Percentiles rank a stretch among this genome's conserved stretches.
Conservation (phyloP, 805 yeast genomes). For the Torulaspora microellipsoides region DNA sequence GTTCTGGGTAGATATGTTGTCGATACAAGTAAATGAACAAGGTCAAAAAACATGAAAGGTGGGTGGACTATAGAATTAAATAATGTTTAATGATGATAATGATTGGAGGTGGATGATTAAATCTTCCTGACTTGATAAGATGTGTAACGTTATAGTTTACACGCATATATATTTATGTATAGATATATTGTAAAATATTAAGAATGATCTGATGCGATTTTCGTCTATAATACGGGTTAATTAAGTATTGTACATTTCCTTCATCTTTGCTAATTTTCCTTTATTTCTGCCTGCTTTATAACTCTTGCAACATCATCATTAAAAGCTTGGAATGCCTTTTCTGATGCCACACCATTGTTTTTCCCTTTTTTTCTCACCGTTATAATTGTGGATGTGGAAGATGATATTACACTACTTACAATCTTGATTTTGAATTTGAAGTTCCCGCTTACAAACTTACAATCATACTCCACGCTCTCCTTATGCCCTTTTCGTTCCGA, state of each 20-base stretch:
- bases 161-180: too few relatives aligned
- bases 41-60: too few relatives aligned
- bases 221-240: too few relatives aligned
- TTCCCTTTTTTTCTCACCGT: constrained; percentile 24
- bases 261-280: too few relatives aligned
- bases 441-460: constrained; percentile 26
- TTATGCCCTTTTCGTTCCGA: constrained; percentile 17
- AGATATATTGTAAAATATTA: too few relatives aligned
- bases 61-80: too few relatives aligned
- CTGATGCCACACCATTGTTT: constrained; percentile 8
- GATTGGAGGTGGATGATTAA: too few relatives aligned
- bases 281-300: constrained; percentile 13
- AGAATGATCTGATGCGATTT: too few relatives aligned
- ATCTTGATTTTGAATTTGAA: constrained; percentile 29
- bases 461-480: constrained; percentile 29
- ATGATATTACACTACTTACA: constrained; percentile 5
- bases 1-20: constrained; percentile 79
- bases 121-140: too few relatives aligned
- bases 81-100: too few relatives aligned
- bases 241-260: too few relatives aligned
- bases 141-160: too few relatives aligned
- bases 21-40: constrained; percentile 44
- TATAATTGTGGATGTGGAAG: constrained; percentile 9
- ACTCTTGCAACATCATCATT: constrained; percentile 22
- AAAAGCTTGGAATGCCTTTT: constrained; percentile 20